A percentile compares a stretch with the other conserved stretches of the same genome.
phyloP scores from a whole-genome alignment of 2,329 filamentous ascomycete species.

The Laburnicola sp. region DNA sequence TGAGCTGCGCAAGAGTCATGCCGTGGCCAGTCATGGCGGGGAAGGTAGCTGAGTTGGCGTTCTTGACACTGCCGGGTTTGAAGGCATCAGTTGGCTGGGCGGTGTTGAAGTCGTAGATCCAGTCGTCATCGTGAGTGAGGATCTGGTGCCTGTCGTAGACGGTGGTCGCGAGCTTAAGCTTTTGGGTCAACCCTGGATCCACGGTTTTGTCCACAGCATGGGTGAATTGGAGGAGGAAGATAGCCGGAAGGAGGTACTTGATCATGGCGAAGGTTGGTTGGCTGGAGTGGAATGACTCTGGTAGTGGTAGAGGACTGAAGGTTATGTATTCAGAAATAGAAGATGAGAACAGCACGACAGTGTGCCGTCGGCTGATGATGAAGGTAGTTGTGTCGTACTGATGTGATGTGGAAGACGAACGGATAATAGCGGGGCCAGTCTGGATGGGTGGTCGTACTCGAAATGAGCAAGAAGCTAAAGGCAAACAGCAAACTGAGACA shows the following conservation, averaged over 20 bases:
- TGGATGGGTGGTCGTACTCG: neutral
- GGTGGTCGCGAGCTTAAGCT: conserved; percentile 46
- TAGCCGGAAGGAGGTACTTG: conserved; percentile 12
- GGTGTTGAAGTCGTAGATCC: conserved; percentile 55
- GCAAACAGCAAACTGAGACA: neutral
- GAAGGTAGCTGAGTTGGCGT: conserved; percentile 57
- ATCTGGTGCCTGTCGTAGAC: conserved; percentile 51
- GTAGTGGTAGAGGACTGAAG: neutral
- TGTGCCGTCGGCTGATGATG: neutral
- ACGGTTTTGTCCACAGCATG: conserved; percentile 46
- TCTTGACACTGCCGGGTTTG: conserved; percentile 54
- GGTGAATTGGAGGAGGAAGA: conserved; percentile 18
- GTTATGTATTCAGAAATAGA: neutral
- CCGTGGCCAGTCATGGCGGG: conserved; percentile 53
- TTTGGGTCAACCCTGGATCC: conserved; percentile 46
- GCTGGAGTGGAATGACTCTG: neutral
- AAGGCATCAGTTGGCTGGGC: conserved; percentile 49
- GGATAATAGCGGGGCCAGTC: neutral
- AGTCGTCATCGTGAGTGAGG: conserved; percentile 48
- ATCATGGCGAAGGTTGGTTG: neutral
- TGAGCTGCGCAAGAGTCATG: conserved; percentile 53
- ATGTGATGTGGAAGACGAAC: neutral
- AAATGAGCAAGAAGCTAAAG: neutral
- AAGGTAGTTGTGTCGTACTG: neutral
- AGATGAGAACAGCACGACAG: neutral